Conservation (phyloP, 441 rosid genomes). For the Capsella rubella region DNA sequence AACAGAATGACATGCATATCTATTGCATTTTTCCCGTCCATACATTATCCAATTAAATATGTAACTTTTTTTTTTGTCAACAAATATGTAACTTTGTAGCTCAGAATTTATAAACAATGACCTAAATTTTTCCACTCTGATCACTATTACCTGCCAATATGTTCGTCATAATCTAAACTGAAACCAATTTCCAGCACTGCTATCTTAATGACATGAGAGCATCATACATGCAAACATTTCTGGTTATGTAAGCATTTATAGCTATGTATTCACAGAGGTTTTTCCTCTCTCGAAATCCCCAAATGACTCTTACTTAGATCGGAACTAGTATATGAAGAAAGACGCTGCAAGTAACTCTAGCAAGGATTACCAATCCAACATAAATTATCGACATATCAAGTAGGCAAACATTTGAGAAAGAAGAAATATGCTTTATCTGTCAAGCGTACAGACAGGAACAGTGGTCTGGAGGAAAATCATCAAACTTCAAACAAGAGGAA, state of each 20-base stretch:
- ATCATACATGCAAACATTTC: slow-evolving; percentile 20
- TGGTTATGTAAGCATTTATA: slow-evolving; percentile 28
- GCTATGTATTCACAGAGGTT: slow-evolving; percentile 19
- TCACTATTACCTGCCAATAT: slow-evolving; percentile 21
- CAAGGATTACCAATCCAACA: slow-evolving; percentile 22
- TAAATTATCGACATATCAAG: slow-evolving; percentile 27
- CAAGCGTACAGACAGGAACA: background rate
- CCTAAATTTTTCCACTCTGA: slow-evolving; percentile 16
- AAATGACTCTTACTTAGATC: slow-evolving; percentile 1
- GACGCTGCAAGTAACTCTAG: slow-evolving; percentile 24
- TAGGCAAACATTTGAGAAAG: slow-evolving; percentile 20
- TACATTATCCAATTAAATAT: background rate
- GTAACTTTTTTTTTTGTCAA: background rate
- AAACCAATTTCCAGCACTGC: slow-evolving; percentile 17
- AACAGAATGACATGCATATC: slow-evolving; percentile 6
- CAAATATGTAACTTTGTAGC: background rate
- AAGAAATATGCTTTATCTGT: slow-evolving; percentile 15
- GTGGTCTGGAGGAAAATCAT: slow-evolving; percentile 9
- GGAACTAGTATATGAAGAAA: slow-evolving; percentile 24
- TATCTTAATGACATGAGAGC: slow-evolving; percentile 15
- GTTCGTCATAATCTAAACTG: slow-evolving; percentile 6
- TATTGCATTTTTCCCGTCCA: background rate
- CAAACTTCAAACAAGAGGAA: slow-evolving; percentile 18
- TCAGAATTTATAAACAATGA: background rate
- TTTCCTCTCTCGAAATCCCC: slow-evolving; percentile 23